These are phyloP conservation scores for Neolentinus lepideus DNA, from an alignment of 1,284 basidiomycete genomes.

Conservation along the genomic window DNA sequence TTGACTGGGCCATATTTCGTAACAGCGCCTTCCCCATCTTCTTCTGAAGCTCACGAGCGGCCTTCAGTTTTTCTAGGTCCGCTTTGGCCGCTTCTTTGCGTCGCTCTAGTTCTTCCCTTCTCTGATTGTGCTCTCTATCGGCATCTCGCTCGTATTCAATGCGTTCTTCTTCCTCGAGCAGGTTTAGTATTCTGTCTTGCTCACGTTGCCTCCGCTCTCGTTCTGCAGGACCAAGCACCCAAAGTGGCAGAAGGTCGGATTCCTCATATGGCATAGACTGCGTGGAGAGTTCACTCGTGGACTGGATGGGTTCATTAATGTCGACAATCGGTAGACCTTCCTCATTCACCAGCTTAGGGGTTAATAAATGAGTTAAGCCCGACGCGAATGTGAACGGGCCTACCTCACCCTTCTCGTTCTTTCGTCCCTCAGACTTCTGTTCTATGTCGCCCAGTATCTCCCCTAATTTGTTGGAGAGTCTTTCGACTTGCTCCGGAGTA, in stretches of 20 bases:
- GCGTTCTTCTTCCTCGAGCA: conserved; percentile 64
- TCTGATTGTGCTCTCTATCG: conserved; percentile 32
- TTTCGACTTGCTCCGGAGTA: conserved; percentile 41
- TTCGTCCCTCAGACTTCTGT: conserved; percentile 25
- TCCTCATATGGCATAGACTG: conserved; percentile 19
- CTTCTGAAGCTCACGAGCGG: conserved; percentile 57
- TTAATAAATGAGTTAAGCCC: conserved; percentile 11
- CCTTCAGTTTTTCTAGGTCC: conserved; percentile 45
- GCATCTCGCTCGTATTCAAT: conserved; percentile 33
- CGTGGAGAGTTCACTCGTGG: conserved; percentile 7
- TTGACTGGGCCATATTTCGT: conserved; percentile 34
- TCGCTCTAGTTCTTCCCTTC: conserved; percentile 38
- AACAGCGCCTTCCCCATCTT: conserved; percentile 70
- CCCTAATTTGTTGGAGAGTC: conserved; percentile 51
- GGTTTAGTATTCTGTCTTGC: conserved; percentile 57
- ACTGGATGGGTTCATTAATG: conserved; percentile 49
- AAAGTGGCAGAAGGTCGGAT: conserved; percentile 40
- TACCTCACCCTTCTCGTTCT: conserved; percentile 58
- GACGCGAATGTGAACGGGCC: conserved; percentile 17
- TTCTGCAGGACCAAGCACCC: conserved; percentile 38
- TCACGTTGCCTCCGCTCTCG: conserved; percentile 43
- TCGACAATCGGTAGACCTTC: conserved; percentile 75
- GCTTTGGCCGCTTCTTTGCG: conserved; percentile 42
- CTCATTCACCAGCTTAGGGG: conserved; percentile 56
- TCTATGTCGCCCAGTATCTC: conserved; percentile 46